These are phyloP conservation scores for Pseudozyma hubeiensis DNA, from an alignment of 1,284 basidiomycete species.

Conservation along the genomic window DNA sequence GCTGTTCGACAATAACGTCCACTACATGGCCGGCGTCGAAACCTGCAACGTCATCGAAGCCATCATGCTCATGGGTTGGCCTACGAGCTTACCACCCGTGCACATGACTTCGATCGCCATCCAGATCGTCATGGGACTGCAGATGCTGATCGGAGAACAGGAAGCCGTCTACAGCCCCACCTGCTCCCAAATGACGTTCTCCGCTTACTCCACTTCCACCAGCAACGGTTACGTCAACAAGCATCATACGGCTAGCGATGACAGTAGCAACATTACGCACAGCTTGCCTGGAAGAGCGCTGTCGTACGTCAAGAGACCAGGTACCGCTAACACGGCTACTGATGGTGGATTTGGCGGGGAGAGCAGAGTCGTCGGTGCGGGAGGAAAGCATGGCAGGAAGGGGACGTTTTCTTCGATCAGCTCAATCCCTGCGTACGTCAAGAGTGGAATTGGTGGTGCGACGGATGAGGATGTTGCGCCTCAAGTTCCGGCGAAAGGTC, in stretches of 20 bases:
- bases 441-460: neutral
- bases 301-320: slow-evolving; percentile 39
- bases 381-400: slow-evolving; percentile 5
- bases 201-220: slow-evolving; percentile 5
- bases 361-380: neutral
- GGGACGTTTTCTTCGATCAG: slow-evolving; percentile 25
- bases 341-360: neutral
- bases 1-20: slow-evolving; percentile 49
- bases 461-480: slow-evolving; percentile 5
- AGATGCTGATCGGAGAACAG: slow-evolving; percentile 49
- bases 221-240: slow-evolving; percentile 17
- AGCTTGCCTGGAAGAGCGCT: neutral
- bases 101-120: slow-evolving; percentile 38
- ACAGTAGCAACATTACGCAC: slow-evolving; percentile 22
- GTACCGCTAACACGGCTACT: slow-evolving; percentile 18
- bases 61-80: slow-evolving; percentile 36
- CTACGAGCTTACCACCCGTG: slow-evolving; percentile 18
- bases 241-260: slow-evolving; percentile 1
- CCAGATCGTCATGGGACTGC: slow-evolving; percentile 37
- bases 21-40: slow-evolving; percentile 43
- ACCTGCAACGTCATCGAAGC: slow-evolving; percentile 38
- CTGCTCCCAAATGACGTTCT: slow-evolving; percentile 17
- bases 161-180: slow-evolving; percentile 44
- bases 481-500: slow-evolving; percentile 11
- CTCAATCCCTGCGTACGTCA: slow-evolving; percentile 23